Base-by-base conservation (phyloP, 345 rosid genomes). In the Brassica nigra region DNA sequence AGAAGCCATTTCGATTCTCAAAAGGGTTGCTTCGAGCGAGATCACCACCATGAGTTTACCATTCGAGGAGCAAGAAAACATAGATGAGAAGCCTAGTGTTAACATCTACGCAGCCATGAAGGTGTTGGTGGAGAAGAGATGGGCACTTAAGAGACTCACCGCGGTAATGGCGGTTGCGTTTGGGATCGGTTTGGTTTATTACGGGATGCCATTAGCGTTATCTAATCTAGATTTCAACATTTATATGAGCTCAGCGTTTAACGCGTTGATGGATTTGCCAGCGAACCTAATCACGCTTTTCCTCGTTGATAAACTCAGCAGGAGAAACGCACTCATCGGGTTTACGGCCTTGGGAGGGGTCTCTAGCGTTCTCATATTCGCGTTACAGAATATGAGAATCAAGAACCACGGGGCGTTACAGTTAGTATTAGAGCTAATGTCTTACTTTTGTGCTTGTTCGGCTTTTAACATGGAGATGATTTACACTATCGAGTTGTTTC, bases 141-240 rank as follows among this genome's bases (percentile, higher is more conserved):
- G 97, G 92, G 89, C 94, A 2, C 65, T 80, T 30, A 78, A 77
- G 66, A 76, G 92, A 57, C 36, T 90, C 9, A 39, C 75, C 0
- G 76, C 79, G 3, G 85, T 86, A 0, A 85, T 81, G 88, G 61
- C 75, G 1, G 63, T 80, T 2, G 94, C 88, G 23, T 83, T 88
- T 49, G 94, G 96, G 4, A 78, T 80, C 6, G 97, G 98, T 52
- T 61, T 90, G 79, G 89, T 89, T 1, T 90, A 90, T 23, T 91
- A 89, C 31, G 94, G 96, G 14, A 89, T 93, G 92, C 94, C 93
- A 23, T 77, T 93, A 36, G 87, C 88, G 10, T 86, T 85, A 3
- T 86, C 84, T 6, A 87, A 85, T 68, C 78, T 90, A 27, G 73
- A 83, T 6, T 85, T 88, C 81, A 84, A 87, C 63, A 86, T 89